Evolutionary conservation across 2,329 filamentous ascomycete genomes (phyloP), one percentile per base, ranked within the genome.

Genomic region (Ceratocystis destructans): DNA sequence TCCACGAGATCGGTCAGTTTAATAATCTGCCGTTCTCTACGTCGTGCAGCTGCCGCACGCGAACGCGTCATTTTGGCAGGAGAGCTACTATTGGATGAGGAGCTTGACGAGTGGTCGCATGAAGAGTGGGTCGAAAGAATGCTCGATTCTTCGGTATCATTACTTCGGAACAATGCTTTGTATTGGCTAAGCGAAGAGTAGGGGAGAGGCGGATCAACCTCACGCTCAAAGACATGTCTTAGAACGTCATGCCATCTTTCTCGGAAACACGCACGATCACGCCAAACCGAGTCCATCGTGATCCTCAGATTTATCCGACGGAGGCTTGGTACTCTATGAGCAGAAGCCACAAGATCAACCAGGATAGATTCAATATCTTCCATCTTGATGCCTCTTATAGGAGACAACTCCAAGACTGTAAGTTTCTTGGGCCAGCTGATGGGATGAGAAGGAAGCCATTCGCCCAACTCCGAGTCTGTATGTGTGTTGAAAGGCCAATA

Each of bases 251-350:
- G 85, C 89, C 91, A 96, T 69, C 84, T 83, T 70, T 87, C 84
- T 48, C 92, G 83, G 71, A 96, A 87, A n/a, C 82, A 81, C 20
- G 88, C 88, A 53, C 93, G 84, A 72, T 90, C 84, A 69, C 90
- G 86, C 89, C 91, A 96, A 10, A 88, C 86, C 59, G 85, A 82
- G 71, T 92, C 85, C 61, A 96, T 79, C 74, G 90, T 93, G 0
- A 87, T 86, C 71, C 87, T 89, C 70, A 96, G 82, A 1, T 83
- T 80, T 10, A 96, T 77, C 55, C 81, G 79, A 7, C 90, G 86
- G 28, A 97, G 80, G 67, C 84, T 77, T 0, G 80, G 83, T 25
- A 97, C 74, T 2, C 81, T 75, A 1, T 80, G 77, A 0, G 91
- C 90, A 62, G 83, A 84, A 67, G 91, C 81, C 25, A 93, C 82